Base-by-base conservation (phyloP, 345 rosid genomes). In the Hypericum androsaemum region DNA sequence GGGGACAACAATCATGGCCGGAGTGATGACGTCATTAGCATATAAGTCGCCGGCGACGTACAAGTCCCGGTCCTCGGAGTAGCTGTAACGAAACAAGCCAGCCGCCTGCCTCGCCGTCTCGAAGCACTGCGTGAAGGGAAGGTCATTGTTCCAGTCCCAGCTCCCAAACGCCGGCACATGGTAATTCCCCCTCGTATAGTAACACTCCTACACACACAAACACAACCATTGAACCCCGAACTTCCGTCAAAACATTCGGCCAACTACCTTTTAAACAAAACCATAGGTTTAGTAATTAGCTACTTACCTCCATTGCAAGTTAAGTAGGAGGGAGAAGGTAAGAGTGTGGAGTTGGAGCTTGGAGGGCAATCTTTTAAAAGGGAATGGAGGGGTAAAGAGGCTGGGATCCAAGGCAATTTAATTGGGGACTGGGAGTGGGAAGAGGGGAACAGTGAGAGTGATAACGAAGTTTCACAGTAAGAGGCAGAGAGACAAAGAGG, bases 91-190 rank as follows among this genome's bases (percentile, higher is more conserved):
- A 44, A 88, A 77, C 70, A 77, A 55, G 5, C 88, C 77, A 11
- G 82, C 76, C 32, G 32, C 32, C 10, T 80, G 86, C 35, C 85
- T 71, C 0, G 96, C 86, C 0, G 95, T 72, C 37, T 94, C 94
- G 42, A 94, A 94, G 58, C 99, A 94, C 57, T 88, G 94, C 54
- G 97, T 88, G 68, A 85, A 86, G 0, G 97, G 90, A 14, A 83
- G 74, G 43, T 78, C 84, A 14, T 70, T 81, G 80, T 83, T 81
- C 87, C 97, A 88, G 14, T 94, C 95, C 97, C 99, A 88, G 85
- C 94, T 86, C 6, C 99, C 97, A 53, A 94, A 94, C 5, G 97
- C 94, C 0, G 99, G 99, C 7, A 92, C 84, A 60, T 84, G 94
- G 40, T 22, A 22, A 22, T 22, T 22, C 32, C 73, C 75, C 50